These are phyloP conservation scores for Cupressus sempervirens DNA, from an alignment of 75 land plant species.

Conservation along the genomic window DNA sequence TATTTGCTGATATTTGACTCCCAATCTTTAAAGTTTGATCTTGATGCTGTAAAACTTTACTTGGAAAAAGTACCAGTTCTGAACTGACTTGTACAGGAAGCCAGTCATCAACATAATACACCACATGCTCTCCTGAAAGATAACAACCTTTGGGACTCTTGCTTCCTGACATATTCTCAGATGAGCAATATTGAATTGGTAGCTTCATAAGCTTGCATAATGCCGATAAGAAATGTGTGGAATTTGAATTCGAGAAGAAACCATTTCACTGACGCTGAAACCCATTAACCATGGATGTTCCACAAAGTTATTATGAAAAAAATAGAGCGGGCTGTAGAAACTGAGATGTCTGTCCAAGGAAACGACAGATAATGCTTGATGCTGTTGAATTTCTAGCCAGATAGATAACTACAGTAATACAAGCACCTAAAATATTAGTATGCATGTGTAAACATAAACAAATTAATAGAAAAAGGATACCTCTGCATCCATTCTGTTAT, in stretches of 20 bases:
- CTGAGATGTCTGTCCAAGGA: not conserved
- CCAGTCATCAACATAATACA: conserved; percentile 22
- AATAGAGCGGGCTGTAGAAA: not conserved
- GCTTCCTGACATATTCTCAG: conserved; percentile 1
- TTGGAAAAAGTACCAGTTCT: conserved; percentile 19
- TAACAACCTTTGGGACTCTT: conserved; percentile 19
- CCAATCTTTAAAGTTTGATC: conserved; percentile 16
- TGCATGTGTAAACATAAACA: not conserved
- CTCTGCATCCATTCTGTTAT: conserved; percentile 1
- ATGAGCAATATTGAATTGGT: conserved; percentile 1
- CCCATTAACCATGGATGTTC: not conserved
- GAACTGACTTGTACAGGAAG: conserved; percentile 17
- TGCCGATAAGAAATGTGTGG: not conserved
- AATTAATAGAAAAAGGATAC: not conserved
- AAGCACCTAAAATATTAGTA: conserved; percentile 2
- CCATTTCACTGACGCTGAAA: not conserved
- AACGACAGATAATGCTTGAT: not conserved
- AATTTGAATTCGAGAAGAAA: not conserved
- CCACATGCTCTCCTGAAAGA: conserved; percentile 19
- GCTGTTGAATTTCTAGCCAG: not conserved
- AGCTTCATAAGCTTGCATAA: not conserved
- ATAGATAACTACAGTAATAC: not conserved
- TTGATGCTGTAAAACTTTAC: conserved; percentile 8
- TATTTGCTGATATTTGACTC: conserved; percentile 17
- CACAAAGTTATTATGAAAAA: not conserved